Base-by-base conservation (phyloP, 1,284 basidiomycete genomes). In the Malassezia vespertilionis region DNA sequence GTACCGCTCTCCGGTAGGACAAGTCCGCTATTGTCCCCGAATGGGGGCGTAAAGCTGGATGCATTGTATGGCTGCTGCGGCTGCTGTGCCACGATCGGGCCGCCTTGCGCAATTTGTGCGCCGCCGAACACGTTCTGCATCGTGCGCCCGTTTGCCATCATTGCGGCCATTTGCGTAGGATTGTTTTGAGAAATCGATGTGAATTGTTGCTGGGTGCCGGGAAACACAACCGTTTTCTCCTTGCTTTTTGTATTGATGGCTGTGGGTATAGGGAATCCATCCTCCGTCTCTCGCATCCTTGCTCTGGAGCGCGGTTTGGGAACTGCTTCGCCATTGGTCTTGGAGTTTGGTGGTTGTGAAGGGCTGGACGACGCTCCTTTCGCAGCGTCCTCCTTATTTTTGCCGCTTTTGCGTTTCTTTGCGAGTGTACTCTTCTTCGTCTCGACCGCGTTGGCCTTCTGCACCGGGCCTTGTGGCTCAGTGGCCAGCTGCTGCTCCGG, bases 1-100 rank as follows among this genome's bases (percentile, higher is more conserved):
- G 28, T 37, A 24, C 44, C 45, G 46, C 56, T 56, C 41, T 55
- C 54, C 50, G 65, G 36, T 22, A 50, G 45, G 38, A 56, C 53
- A 40, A 53, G 47, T 36, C 47, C 54, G 33, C 58, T 56, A 40
- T 53, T 52, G 47, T 60, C 53, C 26, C 56, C 70, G 5, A 74
- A 58, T 39, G 53, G 58, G 30, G 51, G 52, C 40, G 27, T 14
- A 7, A 14, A 14, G 8, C 8, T 8, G 8, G 27, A 28, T n/a
- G n/a, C n/a, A n/a, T n/a, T n/a, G n/a, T n/a, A n/a, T n/a, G n/a
- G n/a, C n/a, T n/a, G n/a, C n/a, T n/a, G n/a, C n/a, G n/a, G n/a
- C n/a, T n/a, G n/a, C n/a, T n/a, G n/a, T n/a, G n/a, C n/a, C n/a
- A n/a, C n/a, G n/a, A n/a, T n/a, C n/a, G n/a, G n/a, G n/a, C n/a